Percentiles rank a stretch among this genome's conserved stretches.
These are phyloP conservation scores for Claviceps cyperi DNA, from an alignment of 2,329 filamentous ascomycete genomes.

Conservation along the genomic window DNA sequence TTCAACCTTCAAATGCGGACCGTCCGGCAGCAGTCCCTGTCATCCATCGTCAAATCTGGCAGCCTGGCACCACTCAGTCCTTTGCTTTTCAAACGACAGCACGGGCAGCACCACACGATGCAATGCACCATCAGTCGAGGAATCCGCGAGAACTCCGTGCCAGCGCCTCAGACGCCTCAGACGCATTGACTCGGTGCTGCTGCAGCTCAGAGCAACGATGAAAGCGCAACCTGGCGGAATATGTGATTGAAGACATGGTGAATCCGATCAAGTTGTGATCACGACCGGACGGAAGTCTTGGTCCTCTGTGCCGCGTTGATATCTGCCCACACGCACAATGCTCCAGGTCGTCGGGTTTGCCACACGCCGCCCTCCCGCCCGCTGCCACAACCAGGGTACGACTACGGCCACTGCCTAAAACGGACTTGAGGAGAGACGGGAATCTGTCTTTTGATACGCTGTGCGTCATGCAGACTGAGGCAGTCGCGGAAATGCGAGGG, in stretches of 20 bases:
- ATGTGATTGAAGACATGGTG: neutral
- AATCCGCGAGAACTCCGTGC: no score
- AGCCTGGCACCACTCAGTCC: no score
- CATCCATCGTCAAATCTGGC: no score
- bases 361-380: slow-evolving; percentile 7
- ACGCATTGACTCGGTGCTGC: neutral
- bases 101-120: neutral
- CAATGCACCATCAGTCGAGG: neutral
- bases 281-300: neutral
- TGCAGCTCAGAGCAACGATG: neutral
- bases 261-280: neutral
- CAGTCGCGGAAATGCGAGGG: no score
- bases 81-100: neutral
- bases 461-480: no score
- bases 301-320: slow-evolving; percentile 2
- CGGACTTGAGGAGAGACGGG: neutral
- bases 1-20: neutral
- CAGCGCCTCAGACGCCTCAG: neutral
- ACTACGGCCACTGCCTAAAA: neutral
- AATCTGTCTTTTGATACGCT: no score
- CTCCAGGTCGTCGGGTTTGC: slow-evolving; percentile 17
- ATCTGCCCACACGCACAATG: slow-evolving; percentile 8
- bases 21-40: neutral
- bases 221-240: neutral
- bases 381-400: slow-evolving; percentile 6